phyloP scores from a whole-genome alignment of 2,329 filamentous ascomycete genomes.

The Amylocarpus encephaloides region DNA sequence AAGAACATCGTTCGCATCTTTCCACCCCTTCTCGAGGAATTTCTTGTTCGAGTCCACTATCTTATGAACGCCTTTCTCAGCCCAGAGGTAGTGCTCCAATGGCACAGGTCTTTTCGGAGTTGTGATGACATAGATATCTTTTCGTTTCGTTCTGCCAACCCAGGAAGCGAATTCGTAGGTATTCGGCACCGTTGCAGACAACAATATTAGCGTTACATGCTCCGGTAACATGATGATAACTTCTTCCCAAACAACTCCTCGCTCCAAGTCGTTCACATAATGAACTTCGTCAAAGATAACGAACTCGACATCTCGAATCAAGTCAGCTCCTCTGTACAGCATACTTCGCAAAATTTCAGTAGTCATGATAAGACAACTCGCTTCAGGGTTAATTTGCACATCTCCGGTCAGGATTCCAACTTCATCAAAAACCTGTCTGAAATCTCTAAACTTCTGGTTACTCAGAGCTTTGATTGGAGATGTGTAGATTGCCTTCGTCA shows the following conservation, averaged over 20 bases:
- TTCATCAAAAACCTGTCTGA: constrained; percentile 83
- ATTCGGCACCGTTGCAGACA: constrained; percentile 95
- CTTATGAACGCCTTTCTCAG: constrained; percentile 84
- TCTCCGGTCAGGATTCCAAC: constrained; percentile 96
- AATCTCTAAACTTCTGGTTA: constrained; percentile 98
- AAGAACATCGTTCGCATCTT: constrained; percentile 77
- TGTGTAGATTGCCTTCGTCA: constrained; percentile 99
- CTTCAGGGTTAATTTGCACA: constrained; percentile 95
- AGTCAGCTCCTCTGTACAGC: constrained; percentile 91
- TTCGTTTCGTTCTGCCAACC: constrained; percentile 97
- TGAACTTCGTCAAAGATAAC: constrained; percentile 99
- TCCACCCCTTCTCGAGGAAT: constrained; percentile 91
- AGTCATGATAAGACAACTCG: constrained; percentile 98
- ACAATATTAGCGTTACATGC: constrained; percentile 88
- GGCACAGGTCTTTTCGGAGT: constrained; percentile 93
- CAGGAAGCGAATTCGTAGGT: constrained; percentile 97
- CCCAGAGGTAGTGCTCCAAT: constrained; percentile 94
- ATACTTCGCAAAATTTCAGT: constrained; percentile 97
- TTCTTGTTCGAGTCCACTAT: constrained; percentile 91
- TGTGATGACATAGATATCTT: constrained; percentile 98
- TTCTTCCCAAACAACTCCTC: constrained; percentile 98
- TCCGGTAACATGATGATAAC: constrained; percentile 99
- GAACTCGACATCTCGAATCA: constrained; percentile 96
- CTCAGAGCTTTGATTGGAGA: constrained; percentile 97
- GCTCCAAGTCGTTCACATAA: constrained; percentile 93